These are phyloP conservation scores for Pichia gijzeniarum DNA, from an alignment of 805 yeast genomes.

Conservation along the genomic window DNA sequence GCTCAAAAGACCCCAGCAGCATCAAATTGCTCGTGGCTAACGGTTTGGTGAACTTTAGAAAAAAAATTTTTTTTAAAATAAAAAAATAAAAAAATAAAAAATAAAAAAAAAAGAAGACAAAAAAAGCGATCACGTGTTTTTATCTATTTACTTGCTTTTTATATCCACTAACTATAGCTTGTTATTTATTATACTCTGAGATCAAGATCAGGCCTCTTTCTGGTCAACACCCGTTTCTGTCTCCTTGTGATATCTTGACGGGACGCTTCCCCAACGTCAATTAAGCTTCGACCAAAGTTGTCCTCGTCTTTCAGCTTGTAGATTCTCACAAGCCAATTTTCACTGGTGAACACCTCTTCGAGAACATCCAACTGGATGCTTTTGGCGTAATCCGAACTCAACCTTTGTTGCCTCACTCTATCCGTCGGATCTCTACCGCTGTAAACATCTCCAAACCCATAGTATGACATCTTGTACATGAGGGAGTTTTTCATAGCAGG, in stretches of 20 bases:
- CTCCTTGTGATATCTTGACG: constrained; percentile 25
- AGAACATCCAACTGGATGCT: constrained; percentile 62
- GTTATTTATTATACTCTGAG: constrained; percentile 9
- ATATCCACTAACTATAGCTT: no score
- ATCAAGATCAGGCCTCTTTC: constrained; percentile 28
- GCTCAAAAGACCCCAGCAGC: no score
- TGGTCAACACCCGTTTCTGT: constrained; percentile 22
- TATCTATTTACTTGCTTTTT: no score
- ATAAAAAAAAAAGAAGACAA: no score
- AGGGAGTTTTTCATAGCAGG: constrained; percentile 81
- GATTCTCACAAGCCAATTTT: constrained; percentile 94
- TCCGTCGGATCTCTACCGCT: constrained; percentile 61
- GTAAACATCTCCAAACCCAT: constrained; percentile 72
- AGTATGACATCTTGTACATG: constrained; percentile 92
- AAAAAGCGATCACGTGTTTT: no score
- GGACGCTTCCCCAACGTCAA: constrained; percentile 50
- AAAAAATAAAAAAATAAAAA: no score
- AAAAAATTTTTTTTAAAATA: no score
- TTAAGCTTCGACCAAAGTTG: constrained; percentile 73
- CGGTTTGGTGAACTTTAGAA: no score
- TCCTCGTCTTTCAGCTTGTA: constrained; percentile 89
- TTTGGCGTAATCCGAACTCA: constrained; percentile 25
- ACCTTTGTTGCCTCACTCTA: constrained; percentile 78
- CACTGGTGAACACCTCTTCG: constrained; percentile 92
- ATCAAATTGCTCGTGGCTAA: no score